phyloP scores from a whole-genome alignment of 2,329 filamentous ascomycete genomes.

The Sporothrix sp. region DNA sequence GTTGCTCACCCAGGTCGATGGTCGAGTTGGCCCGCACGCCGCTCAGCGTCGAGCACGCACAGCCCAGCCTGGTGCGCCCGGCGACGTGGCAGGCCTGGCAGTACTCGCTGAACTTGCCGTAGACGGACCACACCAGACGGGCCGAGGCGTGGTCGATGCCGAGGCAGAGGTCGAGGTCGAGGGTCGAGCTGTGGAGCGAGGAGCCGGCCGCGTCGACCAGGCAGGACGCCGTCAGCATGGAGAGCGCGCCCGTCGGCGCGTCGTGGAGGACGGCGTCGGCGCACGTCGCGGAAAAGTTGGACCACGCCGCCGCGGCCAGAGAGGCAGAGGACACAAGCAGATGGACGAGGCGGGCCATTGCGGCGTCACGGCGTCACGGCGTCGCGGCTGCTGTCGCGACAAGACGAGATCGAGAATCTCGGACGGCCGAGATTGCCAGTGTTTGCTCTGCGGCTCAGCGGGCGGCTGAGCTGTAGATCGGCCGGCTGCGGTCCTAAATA shows the following conservation, averaged over 20 bases:
- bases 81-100: conserved; percentile 13
- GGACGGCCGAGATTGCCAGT: too few relatives aligned
- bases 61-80: conserved; percentile 7
- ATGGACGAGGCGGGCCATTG: too few relatives aligned
- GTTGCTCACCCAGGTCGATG: conserved; percentile 12
- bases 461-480: too few relatives aligned
- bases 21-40: conserved; percentile 9
- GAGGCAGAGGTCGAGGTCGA: conserved; percentile 19
- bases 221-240: not conserved
- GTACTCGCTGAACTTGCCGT: conserved; percentile 18
- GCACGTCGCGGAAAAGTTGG: not conserved
- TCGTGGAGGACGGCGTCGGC: not conserved
- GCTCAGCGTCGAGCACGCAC: conserved; percentile 11
- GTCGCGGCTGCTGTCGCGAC: too few relatives aligned
- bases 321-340: not conserved
- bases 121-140: conserved; percentile 13
- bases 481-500: too few relatives aligned
- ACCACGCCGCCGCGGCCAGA: not conserved
- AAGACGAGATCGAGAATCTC: too few relatives aligned
- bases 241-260: too few relatives aligned
- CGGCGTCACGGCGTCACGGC: too few relatives aligned
- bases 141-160: conserved; percentile 15
- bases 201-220: not conserved
- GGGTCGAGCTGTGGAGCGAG: conserved; percentile 4
- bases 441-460: too few relatives aligned